Conservation (phyloP, 768 basidiomycete species). For the Gymnopilus junonius region DNA sequence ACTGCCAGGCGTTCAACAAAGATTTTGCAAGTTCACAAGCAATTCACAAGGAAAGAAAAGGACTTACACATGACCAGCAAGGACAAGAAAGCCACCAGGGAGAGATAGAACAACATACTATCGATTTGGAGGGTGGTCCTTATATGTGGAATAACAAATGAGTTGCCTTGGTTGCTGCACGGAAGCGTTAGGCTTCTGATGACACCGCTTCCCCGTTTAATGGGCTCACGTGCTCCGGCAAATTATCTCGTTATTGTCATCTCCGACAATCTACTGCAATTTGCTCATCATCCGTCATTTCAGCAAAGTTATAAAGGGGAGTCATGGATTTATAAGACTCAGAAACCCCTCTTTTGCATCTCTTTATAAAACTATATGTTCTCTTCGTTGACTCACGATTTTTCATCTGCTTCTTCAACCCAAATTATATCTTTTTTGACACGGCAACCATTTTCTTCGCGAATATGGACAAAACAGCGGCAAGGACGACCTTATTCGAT, state of each 20-base stretch:
- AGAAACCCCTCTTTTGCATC: background rate
- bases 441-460: slow-evolving; percentile 15
- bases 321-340: background rate
- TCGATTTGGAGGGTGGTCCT: slow-evolving; percentile 17
- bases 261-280: background rate
- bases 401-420: slow-evolving; percentile 2
- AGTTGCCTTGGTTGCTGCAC: slow-evolving; percentile 27
- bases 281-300: slow-evolving; percentile 1
- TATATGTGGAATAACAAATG: slow-evolving; percentile 15
- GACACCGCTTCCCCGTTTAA: background rate
- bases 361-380: background rate
- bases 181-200: slow-evolving; percentile 3
- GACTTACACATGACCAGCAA: slow-evolving; percentile 70
- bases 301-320: background rate
- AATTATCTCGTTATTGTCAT: background rate
- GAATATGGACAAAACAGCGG: slow-evolving; percentile 15
- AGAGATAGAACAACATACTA: slow-evolving; percentile 73
- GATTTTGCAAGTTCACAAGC: background rate
- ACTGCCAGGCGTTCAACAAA: slow-evolving; percentile 46
- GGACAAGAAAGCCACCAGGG: slow-evolving; percentile 60
- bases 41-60: background rate
- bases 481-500: slow-evolving; percentile 38
- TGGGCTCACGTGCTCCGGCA: background rate
- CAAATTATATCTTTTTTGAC: slow-evolving; percentile 24
- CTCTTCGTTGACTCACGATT: background rate